Base-by-base conservation (phyloP, 2,329 filamentous ascomycete genomes). In the Aureobasidium vineae region DNA sequence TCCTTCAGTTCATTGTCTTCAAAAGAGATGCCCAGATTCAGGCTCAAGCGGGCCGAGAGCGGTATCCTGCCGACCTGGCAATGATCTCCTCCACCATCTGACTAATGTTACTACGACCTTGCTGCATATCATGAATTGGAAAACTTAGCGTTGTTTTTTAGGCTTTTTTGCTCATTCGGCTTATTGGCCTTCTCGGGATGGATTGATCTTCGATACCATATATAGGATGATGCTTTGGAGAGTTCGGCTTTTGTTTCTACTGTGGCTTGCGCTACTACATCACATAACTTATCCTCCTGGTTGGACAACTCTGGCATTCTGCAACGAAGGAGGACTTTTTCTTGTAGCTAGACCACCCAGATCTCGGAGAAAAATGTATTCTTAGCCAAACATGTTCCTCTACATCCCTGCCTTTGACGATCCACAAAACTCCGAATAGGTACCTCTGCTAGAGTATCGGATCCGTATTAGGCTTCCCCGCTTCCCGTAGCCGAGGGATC, bases 111-210 rank as follows among this genome's bases (percentile, higher is more conserved):
- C 31, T 52, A 63, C 59, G 59, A 63, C 36, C 26, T 8, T 57
- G 31, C 23, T 36, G 45, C 59, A 63, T 63, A 47, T 63, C 45
- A 63, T 52, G 59, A 63, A 52, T 40, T 38, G 45, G 54, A 59
- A 59, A 63, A 63, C 21, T 63, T 63, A 52, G 59, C 59, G 59
- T 52, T 50, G 45, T 36, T 31, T 59, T 52, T 63, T 63, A 36
- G 28, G 10, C 19, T 23, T 54, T 54, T 36, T 38, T 15, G 26
- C 31, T 54, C 5, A 11, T 52, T 33, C 33, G 50, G 50, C 31
- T 54, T 38, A 10, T n/a, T 41, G 40, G 26, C 38, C 19, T 16
- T 40, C n/a, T 50, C 45, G 59, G 45, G 47, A 50, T 28, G 54
- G 54, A 31, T 59, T 31, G 54, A 15, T 33, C 26, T 21, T 31